phyloP scores from a whole-genome alignment of 2,329 filamentous ascomycete species.

The Cordyceps javanica region DNA sequence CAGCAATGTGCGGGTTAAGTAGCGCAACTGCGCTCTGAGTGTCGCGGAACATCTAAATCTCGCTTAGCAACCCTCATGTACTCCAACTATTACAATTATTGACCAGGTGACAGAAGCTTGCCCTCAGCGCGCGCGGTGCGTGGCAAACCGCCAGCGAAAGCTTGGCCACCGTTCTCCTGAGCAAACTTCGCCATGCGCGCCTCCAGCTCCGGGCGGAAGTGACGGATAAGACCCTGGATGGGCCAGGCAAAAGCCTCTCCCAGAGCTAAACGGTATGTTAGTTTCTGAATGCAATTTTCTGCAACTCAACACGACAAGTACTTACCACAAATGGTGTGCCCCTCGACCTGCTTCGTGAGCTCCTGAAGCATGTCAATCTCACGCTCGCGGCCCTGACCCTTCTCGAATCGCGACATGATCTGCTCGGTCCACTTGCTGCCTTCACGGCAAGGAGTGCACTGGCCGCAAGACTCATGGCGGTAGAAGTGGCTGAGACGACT shows the following conservation, averaged over 20 bases:
- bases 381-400: constrained; percentile 76
- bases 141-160: constrained; percentile 83
- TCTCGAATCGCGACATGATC: constrained; percentile 96
- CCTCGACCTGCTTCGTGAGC: constrained; percentile 98
- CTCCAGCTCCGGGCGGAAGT: constrained; percentile 95
- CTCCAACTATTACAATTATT: constrained; percentile 49
- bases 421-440: constrained; percentile 99
- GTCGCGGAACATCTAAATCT: constrained; percentile 1
- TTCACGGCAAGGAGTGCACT: constrained; percentile 99
- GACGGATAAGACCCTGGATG: constrained; percentile 93
- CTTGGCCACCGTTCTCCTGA: constrained; percentile 62
- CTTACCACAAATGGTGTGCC: constrained; percentile 94
- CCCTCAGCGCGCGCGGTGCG: constrained; percentile 70
- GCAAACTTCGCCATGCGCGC: constrained; percentile 80
- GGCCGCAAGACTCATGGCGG: constrained; percentile 95
- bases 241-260: constrained; percentile 99
- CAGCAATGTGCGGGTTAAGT: constrained; percentile 10
- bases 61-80: constrained; percentile 11
- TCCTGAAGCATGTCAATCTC: constrained; percentile 99
- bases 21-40: constrained; percentile 8
- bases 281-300: constrained; percentile 11
- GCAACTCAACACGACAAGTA: constrained; percentile 15
- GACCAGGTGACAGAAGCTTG: constrained; percentile 79
- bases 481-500: constrained; percentile 93
- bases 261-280: constrained; percentile 52